Evolutionary conservation across 106 monocot species (phyloP).

Genomic region (Allium fistulosum): DNA sequence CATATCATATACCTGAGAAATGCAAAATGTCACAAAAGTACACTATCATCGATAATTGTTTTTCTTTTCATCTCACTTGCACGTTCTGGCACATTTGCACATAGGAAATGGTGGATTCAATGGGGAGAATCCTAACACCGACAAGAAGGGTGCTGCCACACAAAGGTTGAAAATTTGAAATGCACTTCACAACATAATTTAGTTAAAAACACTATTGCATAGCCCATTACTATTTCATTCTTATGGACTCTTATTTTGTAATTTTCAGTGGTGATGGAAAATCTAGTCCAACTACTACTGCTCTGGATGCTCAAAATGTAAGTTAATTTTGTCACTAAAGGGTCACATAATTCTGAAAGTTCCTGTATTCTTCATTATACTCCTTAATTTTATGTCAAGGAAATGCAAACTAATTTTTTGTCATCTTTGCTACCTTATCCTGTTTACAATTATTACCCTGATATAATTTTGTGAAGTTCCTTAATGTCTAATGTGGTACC

Average conservation of each 20-base stretch:
- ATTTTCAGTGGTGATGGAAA: conserved; percentile 19
- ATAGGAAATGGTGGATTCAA: conserved; percentile 68
- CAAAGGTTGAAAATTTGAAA: conserved; percentile 69
- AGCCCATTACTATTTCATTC: not conserved
- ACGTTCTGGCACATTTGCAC: conserved; percentile 49
- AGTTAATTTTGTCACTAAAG: conserved; percentile 12
- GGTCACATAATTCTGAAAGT: not conserved
- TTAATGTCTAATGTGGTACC: not conserved
- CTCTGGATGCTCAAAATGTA: conserved; percentile 33
- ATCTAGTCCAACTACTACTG: conserved; percentile 9
- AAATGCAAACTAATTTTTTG: too few species aligned
- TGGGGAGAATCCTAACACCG: conserved; percentile 48
- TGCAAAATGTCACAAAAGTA: conserved; percentile 19
- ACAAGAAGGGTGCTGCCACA: conserved; percentile 38
- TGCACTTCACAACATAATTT: conserved; percentile 31
- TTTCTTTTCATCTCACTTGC: conserved; percentile 43
- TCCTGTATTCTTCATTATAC: not conserved
- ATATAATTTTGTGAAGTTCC: not conserved
- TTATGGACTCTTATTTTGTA: conserved; percentile 8
- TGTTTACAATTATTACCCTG: not conserved
- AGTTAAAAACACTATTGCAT: conserved; percentile 2
- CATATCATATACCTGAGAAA: conserved; percentile 8
- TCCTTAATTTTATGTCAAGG: not conserved
- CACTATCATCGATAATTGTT: conserved; percentile 21
- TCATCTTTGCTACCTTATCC: too few species aligned